Conservation (phyloP, 768 basidiomycete genomes). For the Dioszegia crocea region DNA sequence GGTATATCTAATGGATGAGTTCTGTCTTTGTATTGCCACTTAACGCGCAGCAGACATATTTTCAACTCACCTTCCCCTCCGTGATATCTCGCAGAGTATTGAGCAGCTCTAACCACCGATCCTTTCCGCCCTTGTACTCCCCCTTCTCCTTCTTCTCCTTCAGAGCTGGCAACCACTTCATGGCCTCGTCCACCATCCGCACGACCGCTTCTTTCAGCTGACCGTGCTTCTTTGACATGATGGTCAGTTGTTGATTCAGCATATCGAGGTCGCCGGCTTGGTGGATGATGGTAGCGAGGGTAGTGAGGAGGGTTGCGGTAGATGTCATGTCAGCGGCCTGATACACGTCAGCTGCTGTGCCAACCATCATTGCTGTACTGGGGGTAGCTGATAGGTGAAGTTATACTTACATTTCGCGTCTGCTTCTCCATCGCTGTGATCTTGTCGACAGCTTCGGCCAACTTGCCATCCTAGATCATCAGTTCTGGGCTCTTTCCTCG, state of each 20-base stretch:
- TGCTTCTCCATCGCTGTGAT: slow-evolving; percentile 88
- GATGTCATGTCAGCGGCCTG: slow-evolving; percentile 89
- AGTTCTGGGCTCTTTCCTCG: not conserved
- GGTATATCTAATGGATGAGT: slow-evolving; percentile 65
- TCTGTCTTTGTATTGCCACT: not conserved
- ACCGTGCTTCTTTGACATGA: slow-evolving; percentile 91
- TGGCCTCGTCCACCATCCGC: slow-evolving; percentile 81
- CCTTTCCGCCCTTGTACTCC: slow-evolving; percentile 55
- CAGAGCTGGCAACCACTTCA: slow-evolving; percentile 75
- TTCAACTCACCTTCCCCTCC: slow-evolving; percentile 78
- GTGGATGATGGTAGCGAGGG: slow-evolving; percentile 68
- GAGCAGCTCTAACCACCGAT: slow-evolving; percentile 64
- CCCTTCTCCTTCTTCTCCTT: slow-evolving; percentile 63
- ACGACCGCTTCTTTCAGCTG: slow-evolving; percentile 87
- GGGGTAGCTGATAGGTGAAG: not conserved
- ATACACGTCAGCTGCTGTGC: not conserved
- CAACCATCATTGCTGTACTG: too few relatives aligned
- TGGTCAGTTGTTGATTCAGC: slow-evolving; percentile 58
- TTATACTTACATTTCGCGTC: slow-evolving; percentile 73
- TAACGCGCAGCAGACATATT: not conserved
- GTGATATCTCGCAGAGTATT: slow-evolving; percentile 86
- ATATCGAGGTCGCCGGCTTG: slow-evolving; percentile 64
- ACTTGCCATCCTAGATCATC: slow-evolving; percentile 64
- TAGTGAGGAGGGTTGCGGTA: slow-evolving; percentile 78
- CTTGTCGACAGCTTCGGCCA: slow-evolving; percentile 84